Conservation (phyloP, 176 grass and related monocot genomes). For the Bothriochloa decipiens region DNA sequence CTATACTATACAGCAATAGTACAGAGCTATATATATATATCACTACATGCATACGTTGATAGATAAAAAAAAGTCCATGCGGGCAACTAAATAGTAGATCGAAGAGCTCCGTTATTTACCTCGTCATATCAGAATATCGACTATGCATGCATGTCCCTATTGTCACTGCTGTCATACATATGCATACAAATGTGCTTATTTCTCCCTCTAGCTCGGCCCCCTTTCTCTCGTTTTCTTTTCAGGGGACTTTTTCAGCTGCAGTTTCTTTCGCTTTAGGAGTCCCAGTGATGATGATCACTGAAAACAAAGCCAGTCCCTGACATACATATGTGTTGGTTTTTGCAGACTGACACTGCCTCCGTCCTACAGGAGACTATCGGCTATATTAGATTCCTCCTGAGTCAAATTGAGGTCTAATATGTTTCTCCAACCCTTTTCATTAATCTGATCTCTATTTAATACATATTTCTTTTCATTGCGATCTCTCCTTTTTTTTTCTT, state of each 20-base stretch:
- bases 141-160: constrained; percentile 6
- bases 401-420: constrained; percentile 73
- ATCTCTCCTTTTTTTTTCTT: background rate
- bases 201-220: background rate
- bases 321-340: constrained; percentile 43
- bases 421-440: background rate
- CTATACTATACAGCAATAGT: background rate
- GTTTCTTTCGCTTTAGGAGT: constrained; percentile 29
- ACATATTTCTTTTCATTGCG: background rate
- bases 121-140: background rate
- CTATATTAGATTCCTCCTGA: constrained; percentile 76
- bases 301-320: constrained; percentile 53
- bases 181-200: constrained; percentile 30
- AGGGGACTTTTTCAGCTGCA: constrained; percentile 20
- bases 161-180: background rate
- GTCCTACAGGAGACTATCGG: constrained; percentile 85
- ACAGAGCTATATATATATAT: background rate
- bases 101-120: background rate
- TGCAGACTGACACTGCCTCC: constrained; percentile 85
- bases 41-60: background rate
- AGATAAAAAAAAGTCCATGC: background rate
- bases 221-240: constrained; percentile 23
- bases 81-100: background rate
- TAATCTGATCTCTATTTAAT: background rate
- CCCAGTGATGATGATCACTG: constrained; percentile 16